A percentile compares a stretch with the other conserved stretches of the same genome.
Evolutionary conservation across 164 flowering plant species (phyloP).

Genomic region (Tetracentron sinense): DNA sequence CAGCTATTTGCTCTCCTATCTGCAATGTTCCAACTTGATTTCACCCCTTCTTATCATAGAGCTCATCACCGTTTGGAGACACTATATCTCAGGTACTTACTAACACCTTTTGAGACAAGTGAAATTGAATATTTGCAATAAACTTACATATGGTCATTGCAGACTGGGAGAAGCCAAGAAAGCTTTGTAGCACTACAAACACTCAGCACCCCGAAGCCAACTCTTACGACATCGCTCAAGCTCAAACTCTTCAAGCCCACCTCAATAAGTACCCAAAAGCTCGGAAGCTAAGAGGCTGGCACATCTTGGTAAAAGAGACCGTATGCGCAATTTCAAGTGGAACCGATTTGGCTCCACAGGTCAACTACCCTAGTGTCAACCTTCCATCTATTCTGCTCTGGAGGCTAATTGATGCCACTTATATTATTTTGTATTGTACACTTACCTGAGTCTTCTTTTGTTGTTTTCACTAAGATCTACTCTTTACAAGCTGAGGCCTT

Average conservation of each 20-base stretch:
- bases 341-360: conserved; percentile 82
- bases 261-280: conserved; percentile 47
- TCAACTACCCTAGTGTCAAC: conserved; percentile 13
- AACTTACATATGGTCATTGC: not conserved
- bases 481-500: conserved; percentile 76
- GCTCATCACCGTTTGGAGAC: conserved; percentile 77
- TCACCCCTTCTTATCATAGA: conserved; percentile 62
- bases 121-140: not conserved
- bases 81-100: conserved; percentile 67
- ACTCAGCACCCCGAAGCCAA: conserved; percentile 38
- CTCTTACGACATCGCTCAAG: conserved; percentile 31
- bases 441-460: not conserved
- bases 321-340: conserved; percentile 48
- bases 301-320: conserved; percentile 45
- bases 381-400: no score
- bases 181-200: conserved; percentile 55
- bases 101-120: no score
- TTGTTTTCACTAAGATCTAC: conserved; percentile 32
- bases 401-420: no score
- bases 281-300: conserved; percentile 50
- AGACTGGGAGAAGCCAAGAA: conserved; percentile 80
- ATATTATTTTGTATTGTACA: not conserved
- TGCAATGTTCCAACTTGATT: no score
- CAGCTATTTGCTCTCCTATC: no score
- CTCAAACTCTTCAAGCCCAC: conserved; percentile 39